Conservation (phyloP, 768 basidiomycete species). For the Ephemerocybe angulata region DNA sequence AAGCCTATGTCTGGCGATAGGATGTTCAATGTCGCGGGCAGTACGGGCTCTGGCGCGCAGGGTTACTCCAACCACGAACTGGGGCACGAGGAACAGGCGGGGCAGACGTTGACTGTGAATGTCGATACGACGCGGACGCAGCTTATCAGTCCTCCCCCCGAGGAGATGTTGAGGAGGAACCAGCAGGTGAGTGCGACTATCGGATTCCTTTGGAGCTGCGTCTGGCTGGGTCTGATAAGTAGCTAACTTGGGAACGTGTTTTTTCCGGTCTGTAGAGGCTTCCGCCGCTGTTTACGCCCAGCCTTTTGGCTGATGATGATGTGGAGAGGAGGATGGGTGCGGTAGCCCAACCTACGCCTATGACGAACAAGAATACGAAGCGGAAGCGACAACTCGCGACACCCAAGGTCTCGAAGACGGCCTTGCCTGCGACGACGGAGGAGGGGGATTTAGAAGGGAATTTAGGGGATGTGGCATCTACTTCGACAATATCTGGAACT, state of each 20-base stretch:
- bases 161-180: conserved; percentile 43
- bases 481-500: not conserved
- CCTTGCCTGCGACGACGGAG: too few relatives aligned
- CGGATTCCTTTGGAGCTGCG: not conserved
- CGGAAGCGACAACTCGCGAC: too few relatives aligned
- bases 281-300: conserved; percentile 22
- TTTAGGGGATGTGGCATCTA: not conserved
- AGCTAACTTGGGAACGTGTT: too few relatives aligned
- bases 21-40: not conserved
- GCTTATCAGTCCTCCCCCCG: conserved; percentile 61
- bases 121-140: conserved; percentile 27
- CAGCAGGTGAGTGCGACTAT: conserved; percentile 17
- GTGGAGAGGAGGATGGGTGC: too few relatives aligned
- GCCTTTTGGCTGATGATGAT: conserved; percentile 13
- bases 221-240: too few relatives aligned
- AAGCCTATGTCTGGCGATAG: not conserved
- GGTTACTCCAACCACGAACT: not conserved
- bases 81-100: not conserved
- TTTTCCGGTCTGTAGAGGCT: too few relatives aligned
- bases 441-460: not conserved
- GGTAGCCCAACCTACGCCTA: too few relatives aligned
- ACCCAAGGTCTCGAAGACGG: too few relatives aligned
- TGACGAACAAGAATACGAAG: too few relatives aligned
- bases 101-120: conserved; percentile 4
- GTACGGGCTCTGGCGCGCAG: not conserved